Evolutionary conservation across 1,284 basidiomycete genomes (phyloP).

Genomic region (Trichosporon asahii): DNA sequence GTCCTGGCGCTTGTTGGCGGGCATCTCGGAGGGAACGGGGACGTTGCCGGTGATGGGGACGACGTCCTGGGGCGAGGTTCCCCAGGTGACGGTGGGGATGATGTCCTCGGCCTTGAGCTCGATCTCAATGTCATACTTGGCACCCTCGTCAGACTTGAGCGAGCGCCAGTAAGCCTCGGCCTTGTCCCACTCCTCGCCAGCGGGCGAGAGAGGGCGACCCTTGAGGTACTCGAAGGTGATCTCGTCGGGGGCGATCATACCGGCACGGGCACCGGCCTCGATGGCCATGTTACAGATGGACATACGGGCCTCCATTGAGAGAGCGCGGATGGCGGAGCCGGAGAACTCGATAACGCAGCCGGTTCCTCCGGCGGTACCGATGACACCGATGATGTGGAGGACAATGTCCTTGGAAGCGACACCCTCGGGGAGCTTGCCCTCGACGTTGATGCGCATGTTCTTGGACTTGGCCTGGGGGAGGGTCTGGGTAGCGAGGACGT

Average conservation of each 20-base stretch:
- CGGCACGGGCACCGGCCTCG: constrained; percentile 89
- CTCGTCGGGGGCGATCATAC: constrained; percentile 93
- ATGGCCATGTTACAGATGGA: constrained; percentile 98
- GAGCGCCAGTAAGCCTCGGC: constrained; percentile 87
- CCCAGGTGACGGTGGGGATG: constrained; percentile 92
- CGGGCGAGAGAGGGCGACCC: constrained; percentile 71
- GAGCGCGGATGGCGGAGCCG: constrained; percentile 81
- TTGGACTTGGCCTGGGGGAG: constrained; percentile 87
- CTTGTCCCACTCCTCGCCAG: constrained; percentile 80
- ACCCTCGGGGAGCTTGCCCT: constrained; percentile 79
- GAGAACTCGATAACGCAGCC: constrained; percentile 91
- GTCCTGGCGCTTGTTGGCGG: constrained; percentile 67
- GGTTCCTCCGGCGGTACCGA: constrained; percentile 91
- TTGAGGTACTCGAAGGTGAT: constrained; percentile 83
- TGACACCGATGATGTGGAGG: constrained; percentile 87
- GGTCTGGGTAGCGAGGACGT: constrained; percentile 93
- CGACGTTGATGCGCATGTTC: constrained; percentile 92
- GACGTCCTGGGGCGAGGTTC: constrained; percentile 91
- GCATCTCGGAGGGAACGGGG: constrained; percentile 71
- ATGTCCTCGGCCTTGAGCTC: constrained; percentile 84
- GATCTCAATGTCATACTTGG: constrained; percentile 84
- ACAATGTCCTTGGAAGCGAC: constrained; percentile 94
- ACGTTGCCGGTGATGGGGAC: constrained; percentile 80
- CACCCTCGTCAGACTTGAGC: constrained; percentile 78
- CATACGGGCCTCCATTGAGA: constrained; percentile 96